Conservation (phyloP, 2,329 filamentous ascomycete species). For the Colletotrichum siamense region DNA sequence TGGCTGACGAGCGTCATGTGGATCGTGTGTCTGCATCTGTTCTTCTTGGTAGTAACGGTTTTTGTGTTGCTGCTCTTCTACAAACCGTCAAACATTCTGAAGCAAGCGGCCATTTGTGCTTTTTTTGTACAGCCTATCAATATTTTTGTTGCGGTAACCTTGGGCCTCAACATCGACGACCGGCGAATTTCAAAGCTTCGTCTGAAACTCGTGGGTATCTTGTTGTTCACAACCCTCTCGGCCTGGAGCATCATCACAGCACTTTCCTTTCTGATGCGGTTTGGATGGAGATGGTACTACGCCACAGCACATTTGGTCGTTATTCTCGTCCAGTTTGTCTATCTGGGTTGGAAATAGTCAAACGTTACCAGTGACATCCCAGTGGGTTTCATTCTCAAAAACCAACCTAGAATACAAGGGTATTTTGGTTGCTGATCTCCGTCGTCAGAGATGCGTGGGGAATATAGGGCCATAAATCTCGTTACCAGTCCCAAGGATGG, state of each 20-base stretch:
- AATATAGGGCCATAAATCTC: too few relatives aligned
- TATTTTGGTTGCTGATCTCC: too few relatives aligned
- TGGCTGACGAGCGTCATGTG: background rate
- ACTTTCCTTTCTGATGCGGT: background rate
- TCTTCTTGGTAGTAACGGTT: background rate
- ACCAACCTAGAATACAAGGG: too few relatives aligned
- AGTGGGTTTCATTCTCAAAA: too few relatives aligned
- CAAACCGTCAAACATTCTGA: background rate
- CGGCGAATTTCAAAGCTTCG: background rate
- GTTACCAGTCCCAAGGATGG: too few relatives aligned
- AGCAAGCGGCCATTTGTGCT: background rate
- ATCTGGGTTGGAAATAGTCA: background rate
- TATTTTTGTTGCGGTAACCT: background rate
- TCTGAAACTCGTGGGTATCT: background rate
- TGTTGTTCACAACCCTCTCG: background rate
- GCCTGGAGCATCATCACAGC: background rate
- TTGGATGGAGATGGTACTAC: background rate
- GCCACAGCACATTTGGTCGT: background rate
- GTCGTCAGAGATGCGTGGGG: too few relatives aligned
- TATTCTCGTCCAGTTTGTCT: fast-evolving
- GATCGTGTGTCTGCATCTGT: background rate
- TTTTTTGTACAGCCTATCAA: background rate
- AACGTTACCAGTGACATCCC: too few relatives aligned
- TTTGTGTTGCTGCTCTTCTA: background rate
- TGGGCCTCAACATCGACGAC: background rate